Evolutionary conservation across 495 filamentous ascomycete genomes (phyloP).

Genomic region (Chaetomium tenue): DNA sequence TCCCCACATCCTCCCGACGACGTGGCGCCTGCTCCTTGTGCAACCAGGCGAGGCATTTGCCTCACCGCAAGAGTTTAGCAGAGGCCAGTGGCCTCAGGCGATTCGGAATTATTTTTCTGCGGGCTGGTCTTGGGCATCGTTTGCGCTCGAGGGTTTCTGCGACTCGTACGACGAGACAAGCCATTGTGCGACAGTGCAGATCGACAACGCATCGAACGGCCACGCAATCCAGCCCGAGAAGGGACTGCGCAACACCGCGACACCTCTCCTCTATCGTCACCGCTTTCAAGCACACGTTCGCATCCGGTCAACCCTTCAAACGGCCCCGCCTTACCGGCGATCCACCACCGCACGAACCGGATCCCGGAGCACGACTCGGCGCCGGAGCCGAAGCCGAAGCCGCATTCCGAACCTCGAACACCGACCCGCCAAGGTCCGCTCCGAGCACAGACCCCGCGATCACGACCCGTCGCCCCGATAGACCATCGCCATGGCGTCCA

Average conservation of each 20-base stretch:
- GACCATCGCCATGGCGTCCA: constrained; percentile 42
- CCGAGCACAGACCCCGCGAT: neutral
- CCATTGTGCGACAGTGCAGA: constrained; percentile 2
- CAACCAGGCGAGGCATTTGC: constrained; percentile 10
- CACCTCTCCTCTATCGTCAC: neutral
- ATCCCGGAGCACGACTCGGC: neutral
- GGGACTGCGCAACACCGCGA: neutral
- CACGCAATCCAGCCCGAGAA: neutral
- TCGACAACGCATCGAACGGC: neutral
- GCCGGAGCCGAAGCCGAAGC: constrained; percentile 7
- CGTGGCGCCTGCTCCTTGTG: constrained; percentile 21
- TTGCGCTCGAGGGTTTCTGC: neutral
- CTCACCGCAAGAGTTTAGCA: constrained; percentile 12
- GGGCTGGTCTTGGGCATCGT: neutral
- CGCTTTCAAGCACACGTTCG: neutral
- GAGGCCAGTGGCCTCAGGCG: neutral
- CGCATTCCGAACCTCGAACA: neutral
- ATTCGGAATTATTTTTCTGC: constrained; percentile 10
- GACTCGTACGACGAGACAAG: neutral
- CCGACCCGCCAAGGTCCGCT: neutral
- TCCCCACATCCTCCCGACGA: constrained; percentile 22
- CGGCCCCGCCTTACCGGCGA: neutral
- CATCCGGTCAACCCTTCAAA: neutral
- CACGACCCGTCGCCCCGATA: neutral
- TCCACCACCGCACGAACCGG: neutral